These are phyloP conservation scores for Drechslerella dactyloides DNA, from an alignment of 2,329 filamentous ascomycete species.

Conservation along the genomic window DNA sequence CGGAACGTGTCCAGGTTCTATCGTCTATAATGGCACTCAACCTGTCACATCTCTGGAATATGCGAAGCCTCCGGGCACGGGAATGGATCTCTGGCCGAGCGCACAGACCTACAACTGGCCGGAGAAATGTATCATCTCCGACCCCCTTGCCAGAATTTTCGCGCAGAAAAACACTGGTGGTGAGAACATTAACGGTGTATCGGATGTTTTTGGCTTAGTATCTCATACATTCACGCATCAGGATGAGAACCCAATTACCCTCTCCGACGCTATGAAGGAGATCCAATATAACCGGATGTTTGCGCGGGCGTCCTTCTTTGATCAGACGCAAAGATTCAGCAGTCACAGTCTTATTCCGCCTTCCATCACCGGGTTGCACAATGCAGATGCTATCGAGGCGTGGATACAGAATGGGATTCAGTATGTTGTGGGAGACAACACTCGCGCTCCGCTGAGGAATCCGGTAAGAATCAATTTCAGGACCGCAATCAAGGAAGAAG, in stretches of 20 bases:
- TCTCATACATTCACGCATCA: slow-evolving; percentile 70
- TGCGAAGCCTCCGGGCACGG: slow-evolving; percentile 62
- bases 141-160: slow-evolving; percentile 39
- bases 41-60: slow-evolving; percentile 60
- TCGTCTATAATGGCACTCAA: slow-evolving; percentile 46
- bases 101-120: slow-evolving; percentile 48
- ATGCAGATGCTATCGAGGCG: slow-evolving; percentile 67
- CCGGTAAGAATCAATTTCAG: slow-evolving; percentile 20
- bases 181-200: slow-evolving; percentile 57
- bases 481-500: not conserved
- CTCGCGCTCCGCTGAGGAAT: slow-evolving; percentile 65
- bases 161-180: slow-evolving; percentile 51
- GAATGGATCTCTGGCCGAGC: slow-evolving; percentile 62
- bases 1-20: slow-evolving; percentile 28
- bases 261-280: slow-evolving; percentile 65
- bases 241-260: slow-evolving; percentile 68
- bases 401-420: slow-evolving; percentile 68
- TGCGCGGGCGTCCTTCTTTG: slow-evolving; percentile 63
- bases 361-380: slow-evolving; percentile 69
- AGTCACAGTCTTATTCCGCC: slow-evolving; percentile 67
- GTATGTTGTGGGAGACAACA: slow-evolving; percentile 70
- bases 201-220: slow-evolving; percentile 65
- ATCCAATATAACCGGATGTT: slow-evolving; percentile 68
- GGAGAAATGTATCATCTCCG: slow-evolving; percentile 30
- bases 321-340: slow-evolving; percentile 62